Evolutionary conservation across 164 flowering plant genomes (phyloP), one percentile per base, ranked within the genome.

Genomic region (Saururus chinensis): DNA sequence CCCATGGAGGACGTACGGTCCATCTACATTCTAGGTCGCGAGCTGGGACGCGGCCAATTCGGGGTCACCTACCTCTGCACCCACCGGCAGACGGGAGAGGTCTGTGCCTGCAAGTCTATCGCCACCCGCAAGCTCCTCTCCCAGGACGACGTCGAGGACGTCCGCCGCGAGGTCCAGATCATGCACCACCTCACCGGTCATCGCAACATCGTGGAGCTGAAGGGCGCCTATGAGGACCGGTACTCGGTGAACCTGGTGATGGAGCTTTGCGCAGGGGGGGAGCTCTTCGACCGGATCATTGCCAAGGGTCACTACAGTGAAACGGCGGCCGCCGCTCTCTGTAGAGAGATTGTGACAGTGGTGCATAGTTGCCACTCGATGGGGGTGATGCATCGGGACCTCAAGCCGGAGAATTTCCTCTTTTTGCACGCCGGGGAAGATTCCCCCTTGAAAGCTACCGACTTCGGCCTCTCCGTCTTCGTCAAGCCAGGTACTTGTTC

Each of bases 221-320:
- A 75, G 49, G 95, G 86, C 0, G 91, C 86, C 0, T 90, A 73
- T 59, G 97, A 90, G 72, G 97, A 90, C 66, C 70, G 83, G 25
- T 83, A 80, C 42, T 80, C 83, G 14, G 97, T 90, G 59, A 81
- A 88, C 64, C 60, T 88, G 56, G 74, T 90, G 14, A 90, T 87
- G 97, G 95, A 90, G 76, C 70, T 87, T 7, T 89, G 96, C 63
- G 93, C 82, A 3, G 96, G 96, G 13, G 96, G 96, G 0, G 96
- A 89, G 76, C 76, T 90, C 19, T 90, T 90, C 61, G 95, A 90
- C 71, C 77, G 97, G 80, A 90, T 90, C 64, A 83, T 90, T 49
- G 79, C 88, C 10, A 86, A 82, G 59, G 97, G 97, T 0, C 95
- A 88, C 67, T 90, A 90, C 60, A 84, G 92, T 7, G 97, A 90